Percentiles rank a stretch among this genome's conserved stretches.
Conservation (phyloP, 108 stramenopile genomes). For the Chaetoceros muelleri region DNA sequence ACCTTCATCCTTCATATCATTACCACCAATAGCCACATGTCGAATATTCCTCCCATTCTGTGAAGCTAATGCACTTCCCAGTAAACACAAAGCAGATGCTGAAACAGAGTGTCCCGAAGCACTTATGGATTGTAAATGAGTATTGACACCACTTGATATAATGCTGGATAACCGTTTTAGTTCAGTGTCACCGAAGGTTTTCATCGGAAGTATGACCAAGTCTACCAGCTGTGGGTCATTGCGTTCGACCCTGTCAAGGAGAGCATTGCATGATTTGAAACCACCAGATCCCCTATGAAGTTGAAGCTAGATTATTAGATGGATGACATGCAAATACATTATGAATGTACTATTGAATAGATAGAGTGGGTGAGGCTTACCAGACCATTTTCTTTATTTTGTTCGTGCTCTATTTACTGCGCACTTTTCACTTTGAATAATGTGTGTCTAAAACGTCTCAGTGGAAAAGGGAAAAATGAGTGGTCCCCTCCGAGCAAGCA, state of each 20-base stretch:
- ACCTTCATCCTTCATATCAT: constrained; percentile 55
- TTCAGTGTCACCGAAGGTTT: constrained; percentile 43
- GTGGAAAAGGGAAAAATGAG: no score
- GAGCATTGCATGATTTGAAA: constrained; percentile 41
- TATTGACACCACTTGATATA: constrained; percentile 29
- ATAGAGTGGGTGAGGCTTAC: no score
- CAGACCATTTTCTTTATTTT: no score
- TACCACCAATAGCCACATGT: constrained; percentile 51
- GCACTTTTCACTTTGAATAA: no score
- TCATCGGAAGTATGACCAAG: constrained; percentile 56
- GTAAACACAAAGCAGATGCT: constrained; percentile 24
- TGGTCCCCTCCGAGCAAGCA: no score
- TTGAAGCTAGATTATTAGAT: no score
- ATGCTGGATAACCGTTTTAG: constrained; percentile 29
- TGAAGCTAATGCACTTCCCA: constrained; percentile 38
- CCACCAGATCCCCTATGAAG: constrained; percentile 19
- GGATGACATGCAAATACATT: no score
- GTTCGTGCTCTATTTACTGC: no score
- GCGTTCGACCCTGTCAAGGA: constrained; percentile 46
- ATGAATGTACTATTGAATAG: no score
- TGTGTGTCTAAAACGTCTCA: no score
- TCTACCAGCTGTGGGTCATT: constrained; percentile 48
- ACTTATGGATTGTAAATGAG: constrained; percentile 36
- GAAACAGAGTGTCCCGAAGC: constrained; percentile 63
- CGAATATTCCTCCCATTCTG: constrained; percentile 11